Conservation (phyloP, 495 filamentous ascomycete species). For the Aspergillus sclerotiicarbonarius region DNA sequence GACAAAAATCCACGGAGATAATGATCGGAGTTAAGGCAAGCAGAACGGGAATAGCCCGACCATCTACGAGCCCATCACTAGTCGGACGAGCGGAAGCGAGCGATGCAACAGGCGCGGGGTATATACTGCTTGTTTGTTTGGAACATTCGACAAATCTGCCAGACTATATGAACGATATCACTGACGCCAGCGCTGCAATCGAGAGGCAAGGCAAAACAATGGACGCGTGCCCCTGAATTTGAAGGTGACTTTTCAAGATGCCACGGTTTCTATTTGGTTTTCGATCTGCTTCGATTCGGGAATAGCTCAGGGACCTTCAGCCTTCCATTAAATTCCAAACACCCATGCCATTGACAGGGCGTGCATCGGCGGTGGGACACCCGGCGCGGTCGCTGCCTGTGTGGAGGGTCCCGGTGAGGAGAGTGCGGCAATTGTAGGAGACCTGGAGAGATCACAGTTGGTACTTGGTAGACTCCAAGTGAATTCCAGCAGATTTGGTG, state of each 20-base stretch:
- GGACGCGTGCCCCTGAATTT: background rate
- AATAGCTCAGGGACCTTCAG: slow-evolving; percentile 1
- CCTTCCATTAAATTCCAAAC: slow-evolving; percentile 24
- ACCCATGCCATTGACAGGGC: slow-evolving; percentile 16
- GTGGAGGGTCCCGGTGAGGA: too few species aligned
- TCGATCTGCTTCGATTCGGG: background rate
- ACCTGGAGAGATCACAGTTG: too few species aligned
- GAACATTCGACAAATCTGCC: background rate
- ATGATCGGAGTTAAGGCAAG: slow-evolving; percentile 4
- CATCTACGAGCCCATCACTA: slow-evolving; percentile 10
- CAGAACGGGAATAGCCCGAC: slow-evolving; percentile 7
- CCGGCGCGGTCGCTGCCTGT: background rate
- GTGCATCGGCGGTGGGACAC: slow-evolving; percentile 1
- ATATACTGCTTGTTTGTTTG: background rate
- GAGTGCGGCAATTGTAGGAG: too few species aligned
- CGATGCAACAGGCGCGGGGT: background rate
- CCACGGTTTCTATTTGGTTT: slow-evolving; percentile 7
- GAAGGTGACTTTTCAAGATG: slow-evolving; percentile 1
- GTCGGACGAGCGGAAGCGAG: too few species aligned
- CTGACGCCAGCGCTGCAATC: background rate
- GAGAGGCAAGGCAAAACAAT: background rate
- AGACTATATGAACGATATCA: background rate
- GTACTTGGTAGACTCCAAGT: too few species aligned
- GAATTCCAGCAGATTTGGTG: too few species aligned
- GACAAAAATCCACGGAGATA: background rate